Percentiles rank a stretch among this genome's conserved stretches.
These are phyloP conservation scores for Fusarium cyanostomum DNA, from an alignment of 2,329 filamentous ascomycete species.

Conservation along the genomic window DNA sequence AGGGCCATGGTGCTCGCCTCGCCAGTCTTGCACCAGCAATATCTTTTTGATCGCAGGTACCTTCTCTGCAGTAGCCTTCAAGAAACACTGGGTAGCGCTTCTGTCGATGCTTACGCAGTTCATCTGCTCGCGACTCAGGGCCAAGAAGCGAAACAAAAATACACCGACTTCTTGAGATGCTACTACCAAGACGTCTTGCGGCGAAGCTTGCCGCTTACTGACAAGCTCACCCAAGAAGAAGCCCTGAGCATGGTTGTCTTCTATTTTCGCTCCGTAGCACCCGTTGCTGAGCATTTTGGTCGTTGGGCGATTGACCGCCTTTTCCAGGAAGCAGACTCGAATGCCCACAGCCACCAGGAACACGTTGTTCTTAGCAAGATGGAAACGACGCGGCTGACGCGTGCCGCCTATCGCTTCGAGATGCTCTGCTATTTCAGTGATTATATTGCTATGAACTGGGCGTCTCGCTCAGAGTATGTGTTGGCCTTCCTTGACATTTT, in stretches of 20 bases:
- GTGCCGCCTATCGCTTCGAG: constrained; percentile 24
- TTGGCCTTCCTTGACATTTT: not conserved
- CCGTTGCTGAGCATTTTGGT: not conserved
- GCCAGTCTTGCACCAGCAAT: constrained; percentile 15
- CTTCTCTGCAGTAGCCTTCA: constrained; percentile 12
- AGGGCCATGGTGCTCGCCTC: constrained; percentile 14
- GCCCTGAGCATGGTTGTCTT: not conserved
- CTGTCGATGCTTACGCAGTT: constrained; percentile 8
- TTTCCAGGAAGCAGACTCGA: not conserved
- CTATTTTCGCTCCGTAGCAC: not conserved
- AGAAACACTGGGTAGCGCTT: not conserved
- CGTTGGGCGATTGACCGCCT: not conserved
- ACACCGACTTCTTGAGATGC: not conserved
- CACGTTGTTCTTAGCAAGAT: not conserved
- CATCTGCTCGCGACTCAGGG: not conserved
- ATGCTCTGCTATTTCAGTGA: constrained; percentile 9
- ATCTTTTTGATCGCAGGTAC: constrained; percentile 8
- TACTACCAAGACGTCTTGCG: not conserved
- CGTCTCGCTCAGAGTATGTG: not conserved
- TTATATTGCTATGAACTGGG: not conserved
- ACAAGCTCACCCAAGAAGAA: not conserved
- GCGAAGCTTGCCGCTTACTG: not conserved
- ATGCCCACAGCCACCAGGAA: not conserved
- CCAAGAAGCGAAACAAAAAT: not conserved
- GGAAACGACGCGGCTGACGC: constrained; percentile 13